Evolutionary conservation across 768 basidiomycete species (phyloP).

Genomic region (Tremella fuciformis): DNA sequence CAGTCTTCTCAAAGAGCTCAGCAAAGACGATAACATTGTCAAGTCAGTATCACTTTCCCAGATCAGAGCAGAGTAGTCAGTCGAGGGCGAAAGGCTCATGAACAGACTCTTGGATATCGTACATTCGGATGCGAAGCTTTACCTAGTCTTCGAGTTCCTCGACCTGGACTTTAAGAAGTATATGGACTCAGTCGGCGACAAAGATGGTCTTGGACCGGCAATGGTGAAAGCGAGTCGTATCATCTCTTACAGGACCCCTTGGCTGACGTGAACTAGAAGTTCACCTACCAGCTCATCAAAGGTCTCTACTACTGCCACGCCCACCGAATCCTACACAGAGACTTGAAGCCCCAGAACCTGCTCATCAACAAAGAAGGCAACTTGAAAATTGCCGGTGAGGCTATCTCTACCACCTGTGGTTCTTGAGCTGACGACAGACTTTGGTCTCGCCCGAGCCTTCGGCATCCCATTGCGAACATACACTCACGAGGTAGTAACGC

Average conservation of each 20-base stretch:
- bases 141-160: constrained; percentile 95
- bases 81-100: neutral
- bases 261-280: constrained; percentile 65
- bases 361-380: constrained; percentile 85
- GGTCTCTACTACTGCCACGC: constrained; percentile 93
- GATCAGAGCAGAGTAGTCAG: neutral
- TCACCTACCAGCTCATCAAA: constrained; percentile 85
- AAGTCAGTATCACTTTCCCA: constrained; percentile 55
- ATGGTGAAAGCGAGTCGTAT: constrained; percentile 72
- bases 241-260: neutral
- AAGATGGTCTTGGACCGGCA: constrained; percentile 60
- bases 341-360: constrained; percentile 93
- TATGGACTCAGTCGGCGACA: constrained; percentile 80
- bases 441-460: constrained; percentile 92
- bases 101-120: constrained; percentile 88
- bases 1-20: constrained; percentile 88
- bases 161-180: constrained; percentile 96
- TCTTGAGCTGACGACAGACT: constrained; percentile 58
- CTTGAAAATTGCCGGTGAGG: constrained; percentile 71
- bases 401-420: neutral
- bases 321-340: constrained; percentile 92
- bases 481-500: constrained; percentile 96
- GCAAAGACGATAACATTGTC: constrained; percentile 90
- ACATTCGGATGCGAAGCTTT: constrained; percentile 93
- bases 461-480: constrained; percentile 99